Percentiles rank a stretch among this genome's conserved stretches.
These are phyloP conservation scores for Phaeomoniella chlamydospora DNA, from an alignment of 2,329 filamentous ascomycete species.

Conservation along the genomic window DNA sequence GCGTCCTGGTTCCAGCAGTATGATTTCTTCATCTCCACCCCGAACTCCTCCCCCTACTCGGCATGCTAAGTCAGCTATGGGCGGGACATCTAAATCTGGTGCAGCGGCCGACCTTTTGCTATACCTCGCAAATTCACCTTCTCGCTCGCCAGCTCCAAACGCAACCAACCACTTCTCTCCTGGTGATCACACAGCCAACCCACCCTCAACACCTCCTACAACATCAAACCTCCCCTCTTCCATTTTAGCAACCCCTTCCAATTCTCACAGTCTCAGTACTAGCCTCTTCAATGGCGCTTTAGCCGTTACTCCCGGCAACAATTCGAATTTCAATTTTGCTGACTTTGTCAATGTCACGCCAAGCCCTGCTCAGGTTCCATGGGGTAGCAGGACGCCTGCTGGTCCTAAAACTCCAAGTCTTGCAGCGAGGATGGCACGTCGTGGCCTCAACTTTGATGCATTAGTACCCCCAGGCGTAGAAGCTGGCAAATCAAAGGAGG, in stretches of 20 bases:
- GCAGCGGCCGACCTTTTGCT: constrained; percentile 70
- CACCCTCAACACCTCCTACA: constrained; percentile 58
- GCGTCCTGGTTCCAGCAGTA: constrained; percentile 16
- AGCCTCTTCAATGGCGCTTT: constrained; percentile 70
- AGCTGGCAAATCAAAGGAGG: not conserved
- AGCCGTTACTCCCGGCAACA: constrained; percentile 64
- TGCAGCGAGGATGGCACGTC: constrained; percentile 52
- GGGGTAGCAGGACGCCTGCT: constrained; percentile 44
- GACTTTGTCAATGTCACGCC: constrained; percentile 98
- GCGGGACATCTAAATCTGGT: constrained; percentile 44
- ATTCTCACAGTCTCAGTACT: constrained; percentile 20
- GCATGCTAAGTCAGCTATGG: constrained; percentile 24
- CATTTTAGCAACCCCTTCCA: constrained; percentile 43
- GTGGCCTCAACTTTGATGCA: constrained; percentile 70
- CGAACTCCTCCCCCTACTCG: constrained; percentile 58
- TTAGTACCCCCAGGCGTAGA: constrained; percentile 38
- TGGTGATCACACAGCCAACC: constrained; percentile 34
- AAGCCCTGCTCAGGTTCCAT: constrained; percentile 78
- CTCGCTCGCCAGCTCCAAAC: constrained; percentile 43
- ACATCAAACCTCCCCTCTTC: constrained; percentile 29
- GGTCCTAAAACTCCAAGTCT: constrained; percentile 51
- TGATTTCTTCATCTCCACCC: constrained; percentile 65
- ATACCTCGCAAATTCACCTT: constrained; percentile 83
- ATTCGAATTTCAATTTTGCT: constrained; percentile 65
- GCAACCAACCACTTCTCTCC: constrained; percentile 28